Evolutionary conservation across 2,329 filamentous ascomycete species (phyloP).

Genomic region (Trichophyton verrucosum): DNA sequence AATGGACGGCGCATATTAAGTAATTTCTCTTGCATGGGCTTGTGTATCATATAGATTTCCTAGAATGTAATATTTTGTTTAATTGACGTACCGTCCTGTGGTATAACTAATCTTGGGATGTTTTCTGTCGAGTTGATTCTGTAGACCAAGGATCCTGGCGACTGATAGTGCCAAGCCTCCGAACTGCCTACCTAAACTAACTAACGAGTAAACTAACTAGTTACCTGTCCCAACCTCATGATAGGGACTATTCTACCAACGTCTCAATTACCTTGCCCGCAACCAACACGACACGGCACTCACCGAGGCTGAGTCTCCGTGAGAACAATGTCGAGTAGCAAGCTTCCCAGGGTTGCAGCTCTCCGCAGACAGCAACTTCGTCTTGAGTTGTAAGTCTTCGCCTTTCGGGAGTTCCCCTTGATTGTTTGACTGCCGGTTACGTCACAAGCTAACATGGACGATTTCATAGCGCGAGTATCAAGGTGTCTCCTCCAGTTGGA

Average conservation of each 20-base stretch:
- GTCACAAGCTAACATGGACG: not conserved
- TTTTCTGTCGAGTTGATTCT: not conserved
- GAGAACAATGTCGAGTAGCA: constrained; percentile 24
- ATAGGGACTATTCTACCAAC: not conserved
- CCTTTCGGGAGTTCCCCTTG: not conserved
- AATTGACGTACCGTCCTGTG: not conserved
- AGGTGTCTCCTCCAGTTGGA: constrained; percentile 70
- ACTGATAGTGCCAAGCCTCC: not conserved
- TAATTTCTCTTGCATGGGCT: not conserved
- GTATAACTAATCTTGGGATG: no score
- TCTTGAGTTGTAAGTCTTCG: constrained; percentile 59
- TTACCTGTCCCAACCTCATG: not conserved
- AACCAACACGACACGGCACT: not conserved
- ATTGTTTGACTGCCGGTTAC: not conserved
- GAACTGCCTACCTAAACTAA: not conserved
- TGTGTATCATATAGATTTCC: not conserved
- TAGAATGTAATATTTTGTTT: not conserved
- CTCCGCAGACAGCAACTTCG: constrained; percentile 65
- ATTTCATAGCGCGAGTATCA: constrained; percentile 56
- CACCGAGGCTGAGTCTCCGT: not conserved
- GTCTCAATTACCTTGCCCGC: not conserved
- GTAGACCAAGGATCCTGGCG: not conserved
- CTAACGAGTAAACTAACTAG: not conserved
- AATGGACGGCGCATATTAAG: constrained; percentile 21
- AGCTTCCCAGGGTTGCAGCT: constrained; percentile 33